Conservation (phyloP, 2,329 filamentous ascomycete genomes). For the Apiospora marii region DNA sequence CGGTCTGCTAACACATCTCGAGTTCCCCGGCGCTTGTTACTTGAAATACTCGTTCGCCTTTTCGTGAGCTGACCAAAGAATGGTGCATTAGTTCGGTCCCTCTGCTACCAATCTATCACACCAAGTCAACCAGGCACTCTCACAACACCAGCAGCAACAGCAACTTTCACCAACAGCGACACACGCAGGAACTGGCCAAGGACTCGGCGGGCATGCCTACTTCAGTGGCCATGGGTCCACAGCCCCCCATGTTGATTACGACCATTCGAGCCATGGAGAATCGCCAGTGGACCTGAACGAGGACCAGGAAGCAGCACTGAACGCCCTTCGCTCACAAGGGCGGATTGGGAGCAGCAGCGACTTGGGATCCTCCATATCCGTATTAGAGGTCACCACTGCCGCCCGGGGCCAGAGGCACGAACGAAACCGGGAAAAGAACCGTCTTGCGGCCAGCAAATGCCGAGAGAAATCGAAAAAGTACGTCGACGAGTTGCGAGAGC, state of each 20-base stretch:
- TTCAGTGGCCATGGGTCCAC: neutral
- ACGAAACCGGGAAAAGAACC: slow-evolving; percentile 34
- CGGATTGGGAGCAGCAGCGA: neutral
- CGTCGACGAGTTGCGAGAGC: slow-evolving; percentile 36
- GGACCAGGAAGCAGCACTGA: slow-evolving; percentile 6
- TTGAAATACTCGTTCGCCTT: neutral
- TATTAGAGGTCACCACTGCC: slow-evolving; percentile 13
- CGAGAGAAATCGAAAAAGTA: slow-evolving; percentile 41
- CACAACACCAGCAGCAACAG: neutral
- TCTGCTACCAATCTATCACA: slow-evolving; percentile 5
- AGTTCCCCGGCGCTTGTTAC: neutral
- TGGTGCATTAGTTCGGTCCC: slow-evolving; percentile 6
- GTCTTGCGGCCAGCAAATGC: slow-evolving; percentile 41
- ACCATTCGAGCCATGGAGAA: slow-evolving; percentile 14
- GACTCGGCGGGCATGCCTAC: slow-evolving; percentile 11
- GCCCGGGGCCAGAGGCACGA: slow-evolving; percentile 22
- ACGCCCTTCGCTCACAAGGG: neutral
- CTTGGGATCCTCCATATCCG: slow-evolving; percentile 17
- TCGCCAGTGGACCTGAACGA: slow-evolving; percentile 16
- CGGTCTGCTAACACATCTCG: neutral
- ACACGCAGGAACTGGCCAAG: neutral
- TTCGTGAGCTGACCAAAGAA: neutral
- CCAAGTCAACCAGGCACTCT: slow-evolving; percentile 4
- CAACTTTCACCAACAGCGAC: neutral
- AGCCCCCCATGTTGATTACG: neutral